Evolutionary conservation across 2,329 filamentous ascomycete genomes (phyloP).

Genomic region (Endoconidiophora laricicola): DNA sequence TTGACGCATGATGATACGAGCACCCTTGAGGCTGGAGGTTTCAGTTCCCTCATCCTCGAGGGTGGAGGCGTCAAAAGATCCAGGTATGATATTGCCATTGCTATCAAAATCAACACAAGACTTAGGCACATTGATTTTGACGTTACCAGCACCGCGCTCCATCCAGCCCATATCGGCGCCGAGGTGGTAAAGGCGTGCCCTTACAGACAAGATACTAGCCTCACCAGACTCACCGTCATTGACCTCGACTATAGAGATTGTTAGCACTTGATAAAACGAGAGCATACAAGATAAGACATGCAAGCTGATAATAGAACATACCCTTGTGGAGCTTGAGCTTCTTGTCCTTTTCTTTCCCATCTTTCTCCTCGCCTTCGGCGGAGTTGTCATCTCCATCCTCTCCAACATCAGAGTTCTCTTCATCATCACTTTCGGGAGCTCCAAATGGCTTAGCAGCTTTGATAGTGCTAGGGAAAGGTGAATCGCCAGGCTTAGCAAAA

Average conservation of each 20-base stretch:
- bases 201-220: constrained; percentile 53
- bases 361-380: constrained; percentile 36
- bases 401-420: constrained; percentile 28
- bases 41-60: constrained; percentile 19
- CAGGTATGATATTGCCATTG: constrained; percentile 29
- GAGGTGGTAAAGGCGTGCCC: constrained; percentile 74
- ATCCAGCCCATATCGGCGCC: constrained; percentile 64
- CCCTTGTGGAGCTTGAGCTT: constrained; percentile 52
- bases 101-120: constrained; percentile 39
- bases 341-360: constrained; percentile 36
- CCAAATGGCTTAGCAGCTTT: constrained; percentile 62
- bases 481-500: constrained; percentile 47
- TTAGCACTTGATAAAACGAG: neutral
- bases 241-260: constrained; percentile 35
- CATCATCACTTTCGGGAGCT: constrained; percentile 50
- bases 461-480: constrained; percentile 25
- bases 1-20: constrained; percentile 76
- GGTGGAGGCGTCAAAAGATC: constrained; percentile 38
- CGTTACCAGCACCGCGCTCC: constrained; percentile 67
- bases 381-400: constrained; percentile 28
- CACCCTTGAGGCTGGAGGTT: constrained; percentile 26
- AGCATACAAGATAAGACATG: neutral
- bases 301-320: constrained; percentile 25
- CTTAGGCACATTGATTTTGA: constrained; percentile 66
- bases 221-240: constrained; percentile 83